Base-by-base conservation (phyloP, 306 rosid species). In the Malus sieversii region DNA sequence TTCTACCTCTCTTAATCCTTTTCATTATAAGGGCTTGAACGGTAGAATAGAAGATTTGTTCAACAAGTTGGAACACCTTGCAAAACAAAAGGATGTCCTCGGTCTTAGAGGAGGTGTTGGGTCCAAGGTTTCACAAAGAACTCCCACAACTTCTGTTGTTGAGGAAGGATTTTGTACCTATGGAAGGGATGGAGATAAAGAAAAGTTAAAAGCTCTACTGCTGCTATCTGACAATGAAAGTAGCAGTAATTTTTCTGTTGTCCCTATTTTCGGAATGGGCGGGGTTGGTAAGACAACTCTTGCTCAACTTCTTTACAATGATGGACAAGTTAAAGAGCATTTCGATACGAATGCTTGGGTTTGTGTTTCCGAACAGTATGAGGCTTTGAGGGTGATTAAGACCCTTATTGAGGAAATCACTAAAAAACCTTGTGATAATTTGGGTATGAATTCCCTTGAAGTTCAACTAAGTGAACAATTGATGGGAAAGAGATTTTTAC, bases 261-360 rank as follows among this genome's bases (percentile, higher is more conserved):
- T 72, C 38, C 46, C 75, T 4, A 53, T 72, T 10, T 48, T 72
- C 3, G 75, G 75, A 8, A 33, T 59, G 64, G 32, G 64, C 32
- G 30, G 64, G 29, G 64, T 59, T 59, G 64, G 64, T 10, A 70
- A 70, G 53, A 70, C 74, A 3, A 69, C 73, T 6, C 74, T 70
- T 9, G 25, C 62, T 70, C 74, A 48, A 13, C 61, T 70, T 10
- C 19, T 70, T 51, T 70, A 70, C 5, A 70, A 51, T 16, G 62
- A 70, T 51, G 60, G 51, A 13, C 16, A 10, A 14, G 23, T 70
- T 15, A 46, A 70, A 8, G 33, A 70, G 20, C 12, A 15, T 48
- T 70, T 70, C 18, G 14, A 25, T 14, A 11, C 5, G 1, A 27
- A 29, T 27, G 13, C 42, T 1, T 46, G 61, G 74, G 59, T 15